These are phyloP conservation scores for Cystobasidium slooffiae DNA, from an alignment of 1,284 basidiomycete species.

Conservation along the genomic window DNA sequence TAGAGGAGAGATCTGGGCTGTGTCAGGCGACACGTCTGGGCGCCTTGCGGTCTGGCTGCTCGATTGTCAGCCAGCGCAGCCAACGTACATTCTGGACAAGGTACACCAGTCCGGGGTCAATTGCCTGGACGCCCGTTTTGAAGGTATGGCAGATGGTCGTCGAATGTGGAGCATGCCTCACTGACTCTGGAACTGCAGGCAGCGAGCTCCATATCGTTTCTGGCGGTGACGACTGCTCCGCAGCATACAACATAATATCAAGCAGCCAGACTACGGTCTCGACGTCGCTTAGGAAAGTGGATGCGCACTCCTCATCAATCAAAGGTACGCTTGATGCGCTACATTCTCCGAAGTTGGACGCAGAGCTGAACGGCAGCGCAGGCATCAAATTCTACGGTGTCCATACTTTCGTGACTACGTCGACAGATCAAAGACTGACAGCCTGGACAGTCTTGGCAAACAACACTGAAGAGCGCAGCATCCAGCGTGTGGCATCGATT, in stretches of 20 bases:
- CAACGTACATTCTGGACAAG: neutral
- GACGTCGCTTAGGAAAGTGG: neutral
- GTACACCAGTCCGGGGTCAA: constrained; percentile 42
- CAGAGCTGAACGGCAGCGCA: neutral
- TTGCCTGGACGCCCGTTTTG: constrained; percentile 2
- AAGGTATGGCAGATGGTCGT: neutral
- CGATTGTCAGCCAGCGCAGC: neutral
- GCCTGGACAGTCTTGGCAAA: neutral
- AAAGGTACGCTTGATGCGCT: constrained; percentile 21
- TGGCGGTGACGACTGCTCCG: constrained; percentile 30
- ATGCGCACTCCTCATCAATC: constrained; percentile 29
- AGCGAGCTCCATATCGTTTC: neutral
- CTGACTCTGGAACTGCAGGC: neutral
- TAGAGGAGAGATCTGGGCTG: neutral
- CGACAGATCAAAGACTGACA: constrained; percentile 32
- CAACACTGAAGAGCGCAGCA: neutral
- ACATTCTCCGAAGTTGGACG: neutral
- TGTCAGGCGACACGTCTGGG: constrained; percentile 24
- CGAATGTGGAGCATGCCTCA: neutral
- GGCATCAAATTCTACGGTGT: constrained; percentile 16
- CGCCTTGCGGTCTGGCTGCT: constrained; percentile 29
- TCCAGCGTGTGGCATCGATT: neutral
- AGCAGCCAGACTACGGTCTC: neutral
- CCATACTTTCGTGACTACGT: constrained; percentile 10
- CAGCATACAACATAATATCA: neutral